Conservation (phyloP, 768 basidiomycete genomes). For the Hysterangium stoloniferum region DNA sequence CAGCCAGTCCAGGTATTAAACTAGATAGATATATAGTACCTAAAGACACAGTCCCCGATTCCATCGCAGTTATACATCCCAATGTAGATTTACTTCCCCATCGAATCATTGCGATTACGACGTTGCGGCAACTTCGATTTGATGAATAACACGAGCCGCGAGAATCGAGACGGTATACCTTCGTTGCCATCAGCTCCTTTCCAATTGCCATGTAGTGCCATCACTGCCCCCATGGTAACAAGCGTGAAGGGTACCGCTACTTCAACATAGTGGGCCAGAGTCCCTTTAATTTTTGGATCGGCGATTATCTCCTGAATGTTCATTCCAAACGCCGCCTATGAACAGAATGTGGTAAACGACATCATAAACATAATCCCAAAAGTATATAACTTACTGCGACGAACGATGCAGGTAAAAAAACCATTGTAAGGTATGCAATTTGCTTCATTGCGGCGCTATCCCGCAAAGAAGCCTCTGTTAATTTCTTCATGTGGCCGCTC, state of each 20-base stretch:
- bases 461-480: slow-evolving; percentile 38
- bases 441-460: slow-evolving; percentile 32
- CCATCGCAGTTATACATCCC: too few species aligned
- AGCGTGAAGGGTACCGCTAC: slow-evolving; percentile 7
- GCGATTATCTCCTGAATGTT: slow-evolving; percentile 18
- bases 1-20: too few species aligned
- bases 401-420: slow-evolving; percentile 42
- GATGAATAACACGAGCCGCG: too few species aligned
- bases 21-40: too few species aligned
- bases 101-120: too few species aligned
- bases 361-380: slow-evolving; percentile 18
- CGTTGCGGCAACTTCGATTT: too few species aligned
- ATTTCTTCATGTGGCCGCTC: slow-evolving; percentile 40
- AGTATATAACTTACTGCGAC: slow-evolving; percentile 19
- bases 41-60: too few species aligned
- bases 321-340: slow-evolving; percentile 11
- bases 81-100: too few species aligned
- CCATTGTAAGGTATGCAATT: slow-evolving; percentile 13
- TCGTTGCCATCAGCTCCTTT: too few species aligned
- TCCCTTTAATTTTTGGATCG: neutral
- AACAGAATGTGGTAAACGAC: neutral
- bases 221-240: slow-evolving; percentile 8
- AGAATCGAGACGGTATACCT: too few species aligned
- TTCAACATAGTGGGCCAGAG: slow-evolving; percentile 6
- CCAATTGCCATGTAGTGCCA: slow-evolving; percentile 9